Conservation (phyloP, 2,329 filamentous ascomycete species). For the Hypoxylon sp. region DNA sequence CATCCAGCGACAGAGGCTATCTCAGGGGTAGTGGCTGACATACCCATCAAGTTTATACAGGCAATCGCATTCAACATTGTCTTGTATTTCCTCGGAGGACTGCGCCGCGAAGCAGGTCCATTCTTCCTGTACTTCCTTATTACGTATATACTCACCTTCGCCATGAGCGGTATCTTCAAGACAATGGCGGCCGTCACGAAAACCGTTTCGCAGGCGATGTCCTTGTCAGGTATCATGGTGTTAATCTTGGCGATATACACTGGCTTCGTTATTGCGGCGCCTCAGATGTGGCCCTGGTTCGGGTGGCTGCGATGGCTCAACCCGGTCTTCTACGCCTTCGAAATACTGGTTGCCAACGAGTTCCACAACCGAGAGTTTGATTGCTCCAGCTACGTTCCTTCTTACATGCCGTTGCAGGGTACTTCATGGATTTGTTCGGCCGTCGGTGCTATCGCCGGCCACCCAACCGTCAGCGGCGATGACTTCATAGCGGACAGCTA, state of each 20-base stretch:
- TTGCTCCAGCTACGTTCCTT: slow-evolving; percentile 66
- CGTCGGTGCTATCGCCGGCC: slow-evolving; percentile 67
- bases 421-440: slow-evolving; percentile 63
- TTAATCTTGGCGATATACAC: slow-evolving; percentile 72
- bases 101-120: slow-evolving; percentile 68
- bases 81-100: slow-evolving; percentile 65
- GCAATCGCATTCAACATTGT: slow-evolving; percentile 66
- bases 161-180: slow-evolving; percentile 74
- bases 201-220: slow-evolving; percentile 71
- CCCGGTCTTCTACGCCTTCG: slow-evolving; percentile 80
- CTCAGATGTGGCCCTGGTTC: slow-evolving; percentile 78
- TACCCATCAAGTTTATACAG: slow-evolving; percentile 65
- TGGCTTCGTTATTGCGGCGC: slow-evolving; percentile 65
- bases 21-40: slow-evolving; percentile 32
- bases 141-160: slow-evolving; percentile 74
- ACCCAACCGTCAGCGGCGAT: slow-evolving; percentile 69
- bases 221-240: slow-evolving; percentile 65
- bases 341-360: slow-evolving; percentile 79
- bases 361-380: slow-evolving; percentile 69
- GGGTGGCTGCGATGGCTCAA: slow-evolving; percentile 82
- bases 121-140: slow-evolving; percentile 85
- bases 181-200: slow-evolving; percentile 81
- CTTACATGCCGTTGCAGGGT: slow-evolving; percentile 50
- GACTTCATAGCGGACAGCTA: slow-evolving; percentile 69
- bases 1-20: slow-evolving; percentile 41